These are phyloP conservation scores for Remersonia thermophila DNA, from an alignment of 2,329 filamentous ascomycete species.

Conservation along the genomic window DNA sequence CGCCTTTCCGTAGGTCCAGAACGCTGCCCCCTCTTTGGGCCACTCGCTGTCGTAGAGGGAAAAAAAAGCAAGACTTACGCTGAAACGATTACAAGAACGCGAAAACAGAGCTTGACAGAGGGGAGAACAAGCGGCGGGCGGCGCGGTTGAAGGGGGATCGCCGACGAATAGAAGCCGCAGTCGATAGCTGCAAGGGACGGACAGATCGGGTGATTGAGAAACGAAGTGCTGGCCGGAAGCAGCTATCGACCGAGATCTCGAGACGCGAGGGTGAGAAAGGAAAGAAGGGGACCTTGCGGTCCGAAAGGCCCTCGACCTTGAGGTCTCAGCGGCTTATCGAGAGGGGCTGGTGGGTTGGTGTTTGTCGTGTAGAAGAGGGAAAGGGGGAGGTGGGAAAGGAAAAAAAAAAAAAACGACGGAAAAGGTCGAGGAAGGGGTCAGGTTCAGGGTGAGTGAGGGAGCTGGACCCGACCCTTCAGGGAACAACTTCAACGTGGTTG, in stretches of 20 bases:
- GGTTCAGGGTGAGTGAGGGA: background rate
- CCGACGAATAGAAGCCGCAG: slow-evolving; percentile 6
- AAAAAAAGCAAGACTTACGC: no score
- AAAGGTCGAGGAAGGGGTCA: background rate
- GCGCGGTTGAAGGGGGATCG: background rate
- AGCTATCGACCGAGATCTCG: slow-evolving; percentile 5
- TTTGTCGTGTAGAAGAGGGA: no score
- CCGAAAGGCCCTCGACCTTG: slow-evolving; percentile 4
- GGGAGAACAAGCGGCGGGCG: background rate
- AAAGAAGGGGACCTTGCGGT: slow-evolving; percentile 2
- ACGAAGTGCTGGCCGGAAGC: background rate
- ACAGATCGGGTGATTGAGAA: slow-evolving; percentile 1
- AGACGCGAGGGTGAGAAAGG: background rate
- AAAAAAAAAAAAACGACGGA: background rate
- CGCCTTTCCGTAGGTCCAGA: no score
- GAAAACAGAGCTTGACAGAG: background rate
- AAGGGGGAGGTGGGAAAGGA: background rate
- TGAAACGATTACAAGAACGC: no score
- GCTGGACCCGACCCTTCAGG: no score
- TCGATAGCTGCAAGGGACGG: slow-evolving; percentile 5
- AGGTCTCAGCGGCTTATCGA: background rate
- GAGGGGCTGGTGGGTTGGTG: background rate
- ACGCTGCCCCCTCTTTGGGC: no score
- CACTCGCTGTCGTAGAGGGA: no score
- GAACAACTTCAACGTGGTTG: no score